Base-by-base conservation (phyloP, 768 basidiomycete species). In the Suillus tomentosus region DNA sequence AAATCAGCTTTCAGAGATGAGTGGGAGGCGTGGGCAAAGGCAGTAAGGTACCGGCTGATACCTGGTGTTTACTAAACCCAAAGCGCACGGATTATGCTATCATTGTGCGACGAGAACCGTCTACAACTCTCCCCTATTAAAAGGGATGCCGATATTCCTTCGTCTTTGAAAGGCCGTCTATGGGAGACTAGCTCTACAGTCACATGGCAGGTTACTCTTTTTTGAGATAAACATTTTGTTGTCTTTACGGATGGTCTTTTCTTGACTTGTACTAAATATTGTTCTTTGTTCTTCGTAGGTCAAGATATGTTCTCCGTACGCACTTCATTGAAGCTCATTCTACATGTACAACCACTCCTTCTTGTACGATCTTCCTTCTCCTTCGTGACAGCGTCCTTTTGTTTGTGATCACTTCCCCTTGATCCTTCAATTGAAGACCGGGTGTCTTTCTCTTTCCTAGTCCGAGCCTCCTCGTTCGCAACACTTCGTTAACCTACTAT, bases 1-100 rank as follows among this genome's bases (percentile, higher is more conserved):
- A 57, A 24, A 24, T 57, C 22, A 24, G 1, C 24, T 24, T 37
- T 39, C 22, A 17, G 37, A 24, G 15, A 10, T 5, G 56, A 57
- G 37, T 57, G 56, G 56, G 22, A 57, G 22, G 24, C 5, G 8
- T 79, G 74, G 72, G 75, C 72, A 4, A 54, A 40, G 6, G 59
- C 51, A 15, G 76, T 77, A 3, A 70, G 70, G 27, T 77, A 73
- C 43, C 70, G 67, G 39, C 63, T 80, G 22, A 60, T 80, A 27
- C 79, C 79, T 4, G 67, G 71, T 14, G 47, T 78, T 3, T 78
- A 69, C 62, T 79, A 60, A 42, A 24, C 19, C 24, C 14, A 54
- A n/a, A 9, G 31, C 10, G 27, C 31, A 34, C 36, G 19, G 17
- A 36, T 10, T 19, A 34, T 34, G 13, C 19, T n/a, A 34, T 27